Base-by-base conservation (phyloP, 306 rosid species). In the Sicyos baderoa region DNA sequence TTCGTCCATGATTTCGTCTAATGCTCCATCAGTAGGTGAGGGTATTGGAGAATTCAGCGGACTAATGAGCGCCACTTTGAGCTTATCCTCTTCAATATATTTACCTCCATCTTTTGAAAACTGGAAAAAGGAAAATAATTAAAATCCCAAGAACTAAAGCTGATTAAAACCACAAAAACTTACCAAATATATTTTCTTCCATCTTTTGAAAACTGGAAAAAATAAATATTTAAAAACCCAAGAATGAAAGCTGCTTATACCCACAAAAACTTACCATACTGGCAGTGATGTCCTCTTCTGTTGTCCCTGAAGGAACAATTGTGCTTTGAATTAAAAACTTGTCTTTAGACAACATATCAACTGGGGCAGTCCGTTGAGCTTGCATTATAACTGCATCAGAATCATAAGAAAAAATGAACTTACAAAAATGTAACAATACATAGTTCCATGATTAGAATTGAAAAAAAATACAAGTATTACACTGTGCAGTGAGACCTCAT, bases 241-340 rank as follows among this genome's bases (percentile, higher is more conserved):
- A 76, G 44, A 25, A 55, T 7, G 67, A 23, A 54, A 45, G 23
- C 37, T 59, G 68, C 75, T 21, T 71, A 64, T 61, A 79, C 42
- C 72, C 56, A 69, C 70, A 61, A 60, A 79, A 64, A 74, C 84
- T 79, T 81, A 92, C 98, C 88, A 84, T 78, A 86, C 80, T 80
- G 66, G 93, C 75, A 19, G 88, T 86, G 80, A 89, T 82, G 58
- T 92, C 85, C 74, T 82, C 85, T 66, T 80, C 77, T 23, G 82
- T 74, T 77, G 89, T 89, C 75, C 76, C 85, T 29, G 68, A 76
- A 55, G 86, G 58, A 79, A 92, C 96, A 47, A 75, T 35, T 60
- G 85, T 83, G 80, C 98, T 82, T 78, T 86, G 98, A 77, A 92
- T 80, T 82, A 92, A 81, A 72, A 92, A 92, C 87, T 92, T 92